Percentiles rank a stretch among this genome's conserved stretches.
phyloP scores from a whole-genome alignment of 257 asterid species.

The Primulina eburnea region DNA sequence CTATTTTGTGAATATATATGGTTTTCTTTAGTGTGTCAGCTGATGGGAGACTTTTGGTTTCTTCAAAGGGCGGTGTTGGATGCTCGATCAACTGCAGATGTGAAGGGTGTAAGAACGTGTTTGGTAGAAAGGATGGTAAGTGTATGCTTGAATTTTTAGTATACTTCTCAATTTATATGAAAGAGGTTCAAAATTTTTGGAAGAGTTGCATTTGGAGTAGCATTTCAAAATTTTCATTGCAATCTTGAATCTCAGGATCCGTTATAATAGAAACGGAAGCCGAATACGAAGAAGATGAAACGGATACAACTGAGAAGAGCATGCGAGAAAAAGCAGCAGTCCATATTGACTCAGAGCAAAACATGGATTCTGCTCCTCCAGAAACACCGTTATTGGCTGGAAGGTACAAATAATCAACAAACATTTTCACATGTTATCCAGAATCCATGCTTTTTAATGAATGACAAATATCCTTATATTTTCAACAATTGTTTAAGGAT shows the following conservation, averaged over 20 bases:
- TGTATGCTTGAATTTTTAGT: not conserved
- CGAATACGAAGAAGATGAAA: slow-evolving; percentile 67
- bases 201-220: slow-evolving; percentile 7
- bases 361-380: slow-evolving; percentile 49
- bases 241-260: slow-evolving; percentile 34
- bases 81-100: slow-evolving; percentile 95
- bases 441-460: not conserved
- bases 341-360: slow-evolving; percentile 45
- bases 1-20: not conserved
- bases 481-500: not conserved
- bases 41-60: slow-evolving; percentile 28
- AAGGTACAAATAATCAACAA: slow-evolving; percentile 42
- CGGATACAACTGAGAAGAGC: slow-evolving; percentile 39
- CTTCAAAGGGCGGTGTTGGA: slow-evolving; percentile 83
- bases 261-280: slow-evolving; percentile 48
- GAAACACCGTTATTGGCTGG: slow-evolving; percentile 62
- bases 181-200: not conserved
- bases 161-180: not conserved
- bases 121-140: slow-evolving; percentile 88
- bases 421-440: not conserved
- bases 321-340: slow-evolving; percentile 30
- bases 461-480: not conserved
- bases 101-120: slow-evolving; percentile 91
- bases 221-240: slow-evolving; percentile 18
- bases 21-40: slow-evolving; percentile 23